Base-by-base conservation (phyloP, 2,329 filamentous ascomycete genomes). In the Malbranchea zuffiana region DNA sequence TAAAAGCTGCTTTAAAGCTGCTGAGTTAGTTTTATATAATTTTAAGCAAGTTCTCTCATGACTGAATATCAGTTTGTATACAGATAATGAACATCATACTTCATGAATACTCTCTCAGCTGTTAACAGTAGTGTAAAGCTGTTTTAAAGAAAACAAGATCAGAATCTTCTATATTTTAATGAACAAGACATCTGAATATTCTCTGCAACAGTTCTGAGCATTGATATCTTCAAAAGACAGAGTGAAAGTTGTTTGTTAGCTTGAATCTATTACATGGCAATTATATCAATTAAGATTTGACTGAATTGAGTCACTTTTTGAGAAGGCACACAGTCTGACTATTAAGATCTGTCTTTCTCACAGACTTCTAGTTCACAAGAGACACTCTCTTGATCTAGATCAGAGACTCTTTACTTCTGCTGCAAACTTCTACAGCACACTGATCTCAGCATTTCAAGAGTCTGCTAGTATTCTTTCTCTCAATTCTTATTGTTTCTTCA, bases 101-200 rank as follows among this genome's bases (percentile, higher is more conserved):
- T n/a, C n/a, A n/a, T n/a, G n/a, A n/a, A n/a, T n/a, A n/a, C n/a
- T n/a, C n/a, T n/a, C n/a, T n/a, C n/a, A n/a, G n/a, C n/a, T n/a
- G n/a, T n/a, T n/a, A n/a, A n/a, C n/a, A n/a, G n/a, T n/a, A n/a
- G n/a, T n/a, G n/a, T n/a, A n/a, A n/a, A n/a, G n/a, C n/a, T n/a
- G n/a, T 18, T 15, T 10, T 17, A 29, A 40, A 13, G 38, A 53
- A 20, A 57, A 56, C 44, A 44, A 50, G 3, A 49, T 55, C 16
- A 50, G 50, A 1, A 39, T 57, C 23, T 54, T 54, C 11, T 57
- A 48, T 32, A 57, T 59, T 21, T 33, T 58, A 13, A 56, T 57
- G 50, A 55, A 49, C 44, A 47, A 53, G 45, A 54, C 55, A 21
- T 32, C 44, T 33, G 53, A 53, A 7, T 30, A 33, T 39, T 48